Evolutionary conservation across 1,139 yeast genomes (phyloP), one percentile per base, ranked within the genome.

Genomic region (Ogataea hybrid): DNA sequence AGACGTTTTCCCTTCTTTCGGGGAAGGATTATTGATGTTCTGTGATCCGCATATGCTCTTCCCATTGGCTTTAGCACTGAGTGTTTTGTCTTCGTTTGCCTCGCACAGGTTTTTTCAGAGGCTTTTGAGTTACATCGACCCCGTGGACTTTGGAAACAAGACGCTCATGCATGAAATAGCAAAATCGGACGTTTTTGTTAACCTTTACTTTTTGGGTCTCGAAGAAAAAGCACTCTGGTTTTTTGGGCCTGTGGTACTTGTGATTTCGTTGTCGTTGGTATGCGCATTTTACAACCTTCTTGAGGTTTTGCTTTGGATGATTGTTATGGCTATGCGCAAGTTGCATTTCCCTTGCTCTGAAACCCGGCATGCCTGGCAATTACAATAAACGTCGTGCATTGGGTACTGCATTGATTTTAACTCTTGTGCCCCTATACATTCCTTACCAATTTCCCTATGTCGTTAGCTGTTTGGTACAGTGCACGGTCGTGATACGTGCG

Each of bases 371-470:
- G 25, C 44, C 41, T n/a, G 30, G 30, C 5, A 17, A 33, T n/a
- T 29, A 43, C 33, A 44, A 40, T 33, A 45, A 52, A 14, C 58
- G 70, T 17, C 57, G 73, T 12, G 37, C 64, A 2, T 6, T 67
- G 4, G 69, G 71, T 2, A 62, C 72, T 0, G 40, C 69, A 2
- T 18, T 73, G 1, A 51, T 81, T 21, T 43, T 71, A 11, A 43
- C 62, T 0, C 56, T 69, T 18, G 84, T 84, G 5, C 67, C 82
- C 22, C 62, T 80, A 28, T 81, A 80, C 56, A 66, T 86, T 20
- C 96, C 96, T 1, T 88, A 81, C 56, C 96, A 88, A 59, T 73
- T 87, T 56, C 89, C 86, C 0, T 86, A 73, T 55, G 64, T 81
- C 11, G 70, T 84, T 6, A 71, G 83, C 35, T 69, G 79, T 43